Evolutionary conservation across 225 moss, liverwort and hornwort genomes (phyloP), one percentile per base, ranked within the genome.

Genomic region (Polytrichum commune): DNA sequence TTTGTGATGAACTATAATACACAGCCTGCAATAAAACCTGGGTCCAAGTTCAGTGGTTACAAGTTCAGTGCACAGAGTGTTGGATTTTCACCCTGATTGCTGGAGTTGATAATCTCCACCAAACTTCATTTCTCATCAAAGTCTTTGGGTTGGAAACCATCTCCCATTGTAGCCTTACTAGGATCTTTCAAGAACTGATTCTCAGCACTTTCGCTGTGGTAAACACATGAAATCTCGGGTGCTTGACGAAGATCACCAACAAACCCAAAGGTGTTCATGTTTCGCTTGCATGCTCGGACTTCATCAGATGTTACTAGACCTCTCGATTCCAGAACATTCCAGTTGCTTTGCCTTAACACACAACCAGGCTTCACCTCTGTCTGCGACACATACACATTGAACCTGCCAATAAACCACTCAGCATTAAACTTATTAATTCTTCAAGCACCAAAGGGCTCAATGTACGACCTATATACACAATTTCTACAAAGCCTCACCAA

Each of bases 201-300:
- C 74, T 96, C 93, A 24, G 96, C 93, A 23, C 82, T 92, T 70
- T 96, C 96, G 68, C 96, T 96, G 54, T 96, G 96, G 71, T 96
- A 96, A 66, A 96, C 96, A 70, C 96, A 96, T 22, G 89, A 93
- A 66, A 96, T 89, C 78, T 96, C 96, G 6, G 93, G 96, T 10
- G 96, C 91, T 71, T 79, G 90, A 71, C 96, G 90, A 55, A 96
- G 84, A 79, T 96, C 96, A 35, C 96, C 96, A 13, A 96, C 96
- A 67, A 96, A 96, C n/a, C 96, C 96, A 76, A 96, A 96, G 5
- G 96, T 96, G 83, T 96, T 96, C 83, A 93, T 93, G 72, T 96
- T 96, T 20, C 93, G 84, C 75, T 96, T 93, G 79, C 96, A 93
- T 16, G 85, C 92, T 29, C 87, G 83, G 68, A 96, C 93, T 79